Evolutionary conservation across 1,284 basidiomycete species (phyloP), one percentile per base, ranked within the genome.

Genomic region (Veloboletus limbatus): DNA sequence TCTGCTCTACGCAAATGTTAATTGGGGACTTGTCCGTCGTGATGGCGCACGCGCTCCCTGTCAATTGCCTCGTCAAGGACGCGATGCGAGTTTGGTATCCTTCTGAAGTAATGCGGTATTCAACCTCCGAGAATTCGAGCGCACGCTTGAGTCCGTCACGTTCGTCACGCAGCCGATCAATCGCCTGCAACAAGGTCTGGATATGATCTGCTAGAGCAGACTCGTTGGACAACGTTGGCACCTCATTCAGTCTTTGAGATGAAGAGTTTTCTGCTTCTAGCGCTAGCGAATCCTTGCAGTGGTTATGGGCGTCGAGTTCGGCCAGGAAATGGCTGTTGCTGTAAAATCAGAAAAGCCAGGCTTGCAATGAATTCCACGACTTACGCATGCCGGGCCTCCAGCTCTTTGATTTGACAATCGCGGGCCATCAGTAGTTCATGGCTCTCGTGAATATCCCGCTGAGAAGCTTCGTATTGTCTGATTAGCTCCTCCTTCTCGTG

Each of bases 61-160:
- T 38, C n/a, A 66, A 46, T 14, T 63, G 57, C 9, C 43, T 45
- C 21, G 64, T 61, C 22, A 73, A 54, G 54, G 39, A 57, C 28
- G 49, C 58, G 46, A 65, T 51, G 18, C 40, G 66, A 53, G 32
- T 54, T 55, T 83, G 74, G 34, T 86, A 68, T 1, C 80, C 76
- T 49, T 85, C 75, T 8, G 82, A 73, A 4, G 79, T 73, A 57
- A 89, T 88, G 49, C 72, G 78, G 24, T 79, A 76, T 63, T 92
- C 89, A n/a, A 75, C 72, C 54, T 84, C 76, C 34, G 84, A 68
- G 66, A 89, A 92, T 33, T 86, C 76, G 13, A 91, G 62, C 47
- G 82, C 76, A 14, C 81, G 75, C 46, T 76, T 74, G n/a, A 88
- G 72, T 31, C 70, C 71, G 54, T 92, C 83, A 8, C 89, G 75